These are phyloP conservation scores for Aphanomyces stellatus DNA, from an alignment of 352 stramenopile species.

Conservation along the genomic window DNA sequence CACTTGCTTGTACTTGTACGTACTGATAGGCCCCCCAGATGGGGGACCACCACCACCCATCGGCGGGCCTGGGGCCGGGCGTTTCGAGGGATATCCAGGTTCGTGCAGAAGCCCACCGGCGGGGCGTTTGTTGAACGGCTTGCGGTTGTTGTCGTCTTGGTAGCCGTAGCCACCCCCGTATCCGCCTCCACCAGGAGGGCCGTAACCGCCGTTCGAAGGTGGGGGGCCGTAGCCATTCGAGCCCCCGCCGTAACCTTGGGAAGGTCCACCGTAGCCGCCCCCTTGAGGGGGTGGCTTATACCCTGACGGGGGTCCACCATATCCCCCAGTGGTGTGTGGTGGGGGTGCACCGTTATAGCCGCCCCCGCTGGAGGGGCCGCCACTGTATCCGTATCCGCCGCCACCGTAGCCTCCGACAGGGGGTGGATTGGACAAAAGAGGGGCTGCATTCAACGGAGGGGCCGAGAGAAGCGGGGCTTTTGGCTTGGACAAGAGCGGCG, in stretches of 20 bases:
- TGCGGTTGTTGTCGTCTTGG: background rate
- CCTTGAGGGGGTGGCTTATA: conserved; percentile 16
- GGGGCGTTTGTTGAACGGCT: conserved; percentile 28
- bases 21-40: background rate
- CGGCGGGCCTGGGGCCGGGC: conserved; percentile 14
- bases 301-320: background rate
- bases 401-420: conserved; percentile 33
- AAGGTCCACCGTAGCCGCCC: conserved; percentile 20
- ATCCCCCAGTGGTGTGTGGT: background rate
- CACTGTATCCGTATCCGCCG: conserved; percentile 23
- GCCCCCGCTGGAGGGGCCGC: conserved; percentile 21
- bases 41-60: background rate
- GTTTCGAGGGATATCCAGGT: conserved; percentile 32
- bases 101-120: conserved; percentile 33
- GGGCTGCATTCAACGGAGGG: background rate
- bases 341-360: background rate
- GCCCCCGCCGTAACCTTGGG: background rate
- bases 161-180: conserved; percentile 20
- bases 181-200: conserved; percentile 21
- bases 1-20: conserved; percentile 19
- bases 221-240: conserved; percentile 22
- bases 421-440: conserved; percentile 15
- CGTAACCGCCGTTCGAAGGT: conserved; percentile 1
- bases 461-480: conserved; percentile 11
- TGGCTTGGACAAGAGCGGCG: conserved; percentile 19